Evolutionary conservation across 2,329 filamentous ascomycete genomes (phyloP).

Genomic region (Fusarium concolor): DNA sequence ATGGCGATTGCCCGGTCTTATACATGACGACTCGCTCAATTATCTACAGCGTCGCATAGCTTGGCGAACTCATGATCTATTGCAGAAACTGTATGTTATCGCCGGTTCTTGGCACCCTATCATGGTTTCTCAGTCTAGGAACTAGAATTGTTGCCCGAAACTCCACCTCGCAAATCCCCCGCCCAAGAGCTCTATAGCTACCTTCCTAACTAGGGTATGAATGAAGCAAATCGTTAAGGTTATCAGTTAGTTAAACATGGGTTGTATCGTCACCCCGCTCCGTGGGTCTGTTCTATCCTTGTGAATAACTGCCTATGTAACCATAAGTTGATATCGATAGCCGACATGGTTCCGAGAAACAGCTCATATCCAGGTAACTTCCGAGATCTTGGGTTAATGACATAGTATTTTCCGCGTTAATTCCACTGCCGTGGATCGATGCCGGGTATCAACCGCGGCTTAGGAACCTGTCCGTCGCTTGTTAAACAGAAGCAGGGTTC

Average conservation of each 20-base stretch:
- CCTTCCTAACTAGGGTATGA: constrained; percentile 26
- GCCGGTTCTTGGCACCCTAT: not conserved
- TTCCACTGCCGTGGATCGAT: no score
- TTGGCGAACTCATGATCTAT: not conserved
- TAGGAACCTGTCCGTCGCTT: no score
- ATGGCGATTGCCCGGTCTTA: not conserved
- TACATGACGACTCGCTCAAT: not conserved
- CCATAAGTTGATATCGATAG: not conserved
- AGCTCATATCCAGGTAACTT: not conserved
- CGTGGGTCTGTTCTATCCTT: not conserved
- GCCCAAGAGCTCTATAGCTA: not conserved
- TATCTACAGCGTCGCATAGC: not conserved
- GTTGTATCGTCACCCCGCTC: constrained; percentile 10
- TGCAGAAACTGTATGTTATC: not conserved
- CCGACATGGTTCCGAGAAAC: not conserved
- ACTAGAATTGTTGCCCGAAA: constrained; percentile 24
- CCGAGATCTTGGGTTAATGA: not conserved
- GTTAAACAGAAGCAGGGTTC: no score
- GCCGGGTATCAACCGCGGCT: no score
- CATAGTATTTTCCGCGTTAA: not conserved
- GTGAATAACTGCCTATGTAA: not conserved
- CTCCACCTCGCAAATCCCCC: constrained; percentile 19
- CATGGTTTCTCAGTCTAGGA: constrained; percentile 20
- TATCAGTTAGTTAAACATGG: constrained; percentile 1
- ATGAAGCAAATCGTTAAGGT: constrained; percentile 27